phyloP scores from a whole-genome alignment of 2,329 filamentous ascomycete genomes.

The Parasarocladium wereldwijsianum region DNA sequence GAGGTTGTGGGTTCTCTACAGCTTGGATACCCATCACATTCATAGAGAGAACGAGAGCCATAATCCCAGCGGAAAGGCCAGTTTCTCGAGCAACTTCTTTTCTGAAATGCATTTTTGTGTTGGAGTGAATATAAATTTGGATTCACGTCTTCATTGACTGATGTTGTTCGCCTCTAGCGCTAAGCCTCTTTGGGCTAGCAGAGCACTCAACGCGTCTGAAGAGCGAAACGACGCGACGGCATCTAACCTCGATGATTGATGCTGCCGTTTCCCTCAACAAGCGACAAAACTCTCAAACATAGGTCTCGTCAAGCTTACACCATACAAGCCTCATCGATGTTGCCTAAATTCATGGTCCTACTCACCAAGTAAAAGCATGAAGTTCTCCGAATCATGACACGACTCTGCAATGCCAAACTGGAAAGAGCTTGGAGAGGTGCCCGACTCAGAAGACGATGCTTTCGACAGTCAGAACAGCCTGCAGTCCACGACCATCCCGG shows the following conservation, averaged over 20 bases:
- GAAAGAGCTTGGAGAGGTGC: conserved; percentile 35
- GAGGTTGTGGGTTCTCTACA: no score
- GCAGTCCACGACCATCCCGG: background rate
- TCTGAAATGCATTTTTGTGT: no score
- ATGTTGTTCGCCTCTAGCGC: no score
- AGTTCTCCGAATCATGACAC: conserved; percentile 15
- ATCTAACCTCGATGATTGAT: background rate
- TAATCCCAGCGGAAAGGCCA: no score
- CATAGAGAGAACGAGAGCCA: no score
- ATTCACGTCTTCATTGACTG: no score
- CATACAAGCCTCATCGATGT: conserved; percentile 1
- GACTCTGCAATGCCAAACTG: conserved; percentile 26
- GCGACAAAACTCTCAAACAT: background rate
- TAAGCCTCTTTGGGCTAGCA: no score
- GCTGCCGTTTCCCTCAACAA: background rate
- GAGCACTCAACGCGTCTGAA: conserved; percentile 3
- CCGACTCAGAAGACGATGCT: conserved; percentile 32
- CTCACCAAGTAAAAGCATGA: conserved; percentile 2
- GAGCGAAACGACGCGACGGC: background rate
- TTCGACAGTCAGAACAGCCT: conserved; percentile 21
- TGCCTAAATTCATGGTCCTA: conserved; percentile 3
- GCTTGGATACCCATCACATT: no score
- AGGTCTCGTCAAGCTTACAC: background rate
- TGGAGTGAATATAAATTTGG: no score
- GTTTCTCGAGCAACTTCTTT: no score